Base-by-base conservation (phyloP, 345 rosid species). In the Pistacia atlantica region DNA sequence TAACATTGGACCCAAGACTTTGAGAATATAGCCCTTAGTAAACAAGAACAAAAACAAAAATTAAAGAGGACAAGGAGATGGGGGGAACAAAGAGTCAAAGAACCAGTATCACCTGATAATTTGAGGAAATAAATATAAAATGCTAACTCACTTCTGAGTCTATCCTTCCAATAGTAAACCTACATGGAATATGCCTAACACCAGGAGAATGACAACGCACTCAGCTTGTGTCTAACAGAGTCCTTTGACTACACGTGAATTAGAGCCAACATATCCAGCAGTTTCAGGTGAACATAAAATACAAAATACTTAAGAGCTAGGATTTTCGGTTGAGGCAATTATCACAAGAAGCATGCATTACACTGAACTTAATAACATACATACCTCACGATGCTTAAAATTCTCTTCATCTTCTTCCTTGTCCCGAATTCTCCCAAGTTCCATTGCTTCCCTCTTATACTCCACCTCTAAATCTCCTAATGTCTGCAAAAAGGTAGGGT, bases 321-420 rank as follows among this genome's bases (percentile, higher is more conserved):
- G 49, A 8, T 75, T 52, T 71, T 35, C 38, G 22, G 66, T 52
- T 31, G 61, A 69, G 69, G 63, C 69, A n/a, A 58, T 25, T 67
- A 79, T 61, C 69, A 73, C 67, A 46, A 20, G 67, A 65, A 33
- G 72, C 48, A 25, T 69, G 73, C 25, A 51, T 28, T 37, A 63
- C 63, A 54, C 78, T 49, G 46, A 46, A 71, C 63, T 46, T 72
- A 72, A 85, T 55, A 73, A 65, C 73, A 51, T 73, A 80, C 85
- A 81, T 94, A 96, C 99, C 97, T 94, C 98, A 13, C 97, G 91
- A 77, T 96, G 98, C 83, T 91, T 96, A 86, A 68, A 87, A 86
- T 92, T 96, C 85, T 96, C 98, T 79, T 91, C 98, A 59, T 92
- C 97, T 87, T 91, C 98, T 86, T 96, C 97, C 82, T 92, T 94